These are phyloP conservation scores for Daedaleopsis sinensis DNA, from an alignment of 768 basidiomycete genomes.

Conservation along the genomic window DNA sequence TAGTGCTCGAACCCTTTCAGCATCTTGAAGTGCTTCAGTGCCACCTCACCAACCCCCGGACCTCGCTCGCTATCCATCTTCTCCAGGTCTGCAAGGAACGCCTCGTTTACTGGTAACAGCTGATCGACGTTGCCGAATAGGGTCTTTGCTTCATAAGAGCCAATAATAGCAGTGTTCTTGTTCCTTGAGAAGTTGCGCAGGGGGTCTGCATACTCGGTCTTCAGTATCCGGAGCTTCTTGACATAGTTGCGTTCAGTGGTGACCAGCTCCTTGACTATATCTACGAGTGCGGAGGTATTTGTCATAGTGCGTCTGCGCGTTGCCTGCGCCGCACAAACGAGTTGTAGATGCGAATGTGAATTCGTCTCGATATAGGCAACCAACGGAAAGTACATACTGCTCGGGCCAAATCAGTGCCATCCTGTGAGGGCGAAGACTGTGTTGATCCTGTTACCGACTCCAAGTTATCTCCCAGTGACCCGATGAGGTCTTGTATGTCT, in stretches of 20 bases:
- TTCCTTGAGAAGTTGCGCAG: constrained; percentile 82
- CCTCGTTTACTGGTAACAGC: constrained; percentile 86
- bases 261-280: constrained; percentile 85
- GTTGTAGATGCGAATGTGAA: neutral
- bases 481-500: constrained; percentile 81
- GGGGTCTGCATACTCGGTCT: constrained; percentile 89
- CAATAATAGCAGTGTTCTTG: constrained; percentile 86
- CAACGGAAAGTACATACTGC: constrained; percentile 27
- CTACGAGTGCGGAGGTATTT: constrained; percentile 64
- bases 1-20: constrained; percentile 88
- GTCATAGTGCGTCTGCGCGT: constrained; percentile 62
- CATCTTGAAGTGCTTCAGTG: constrained; percentile 84
- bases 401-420: constrained; percentile 34
- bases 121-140: constrained; percentile 95
- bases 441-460: constrained; percentile 51
- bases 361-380: neutral
- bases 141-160: constrained; percentile 87
- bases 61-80: constrained; percentile 67
- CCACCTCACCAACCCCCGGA: constrained; percentile 79
- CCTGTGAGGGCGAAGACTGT: constrained; percentile 43
- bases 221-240: constrained; percentile 77
- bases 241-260: constrained; percentile 91
- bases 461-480: constrained; percentile 74
- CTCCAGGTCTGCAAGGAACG: constrained; percentile 83
- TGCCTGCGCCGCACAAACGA: constrained; percentile 11